Evolutionary conservation across 129 eudicot genomes (phyloP).

Genomic region (Centella asiatica): DNA sequence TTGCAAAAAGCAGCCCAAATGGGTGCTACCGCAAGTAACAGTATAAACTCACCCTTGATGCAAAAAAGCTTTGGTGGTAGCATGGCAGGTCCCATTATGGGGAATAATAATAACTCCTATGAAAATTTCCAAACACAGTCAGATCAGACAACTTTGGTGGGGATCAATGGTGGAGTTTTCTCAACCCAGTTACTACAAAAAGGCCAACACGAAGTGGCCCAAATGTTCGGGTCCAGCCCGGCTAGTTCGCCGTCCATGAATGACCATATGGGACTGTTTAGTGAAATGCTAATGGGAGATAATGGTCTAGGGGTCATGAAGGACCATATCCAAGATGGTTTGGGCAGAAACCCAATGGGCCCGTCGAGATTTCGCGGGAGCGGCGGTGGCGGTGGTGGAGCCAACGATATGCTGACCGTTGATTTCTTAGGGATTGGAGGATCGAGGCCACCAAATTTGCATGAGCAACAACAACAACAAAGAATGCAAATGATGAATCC

Average conservation of each 20-base stretch:
- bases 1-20: slow-evolving; percentile 76
- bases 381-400: slow-evolving; percentile 10
- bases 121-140: slow-evolving; percentile 29
- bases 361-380: slow-evolving; percentile 23
- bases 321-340: slow-evolving; percentile 18
- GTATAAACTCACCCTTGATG: slow-evolving; percentile 67
- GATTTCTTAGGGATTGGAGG: slow-evolving; percentile 74
- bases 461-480: slow-evolving; percentile 32
- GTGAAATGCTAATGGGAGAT: slow-evolving; percentile 47
- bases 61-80: slow-evolving; percentile 52
- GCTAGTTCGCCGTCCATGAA: slow-evolving; percentile 23
- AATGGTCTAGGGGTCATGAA: slow-evolving; percentile 24
- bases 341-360: slow-evolving; percentile 8
- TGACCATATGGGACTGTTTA: slow-evolving; percentile 44
- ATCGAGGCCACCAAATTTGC: slow-evolving; percentile 38
- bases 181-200: slow-evolving; percentile 25
- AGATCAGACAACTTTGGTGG: slow-evolving; percentile 18
- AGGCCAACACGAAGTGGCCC: slow-evolving; percentile 27
- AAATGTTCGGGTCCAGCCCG: slow-evolving; percentile 14
- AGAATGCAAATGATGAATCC: slow-evolving; percentile 54
- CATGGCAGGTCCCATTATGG: slow-evolving; percentile 39
- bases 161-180: slow-evolving; percentile 24
- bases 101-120: slow-evolving; percentile 15
- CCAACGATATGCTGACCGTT: slow-evolving; percentile 43
- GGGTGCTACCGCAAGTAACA: slow-evolving; percentile 56